Evolutionary conservation across 2,329 filamentous ascomycete genomes (phyloP).

Genomic region (Ceratocystis huliohia): DNA sequence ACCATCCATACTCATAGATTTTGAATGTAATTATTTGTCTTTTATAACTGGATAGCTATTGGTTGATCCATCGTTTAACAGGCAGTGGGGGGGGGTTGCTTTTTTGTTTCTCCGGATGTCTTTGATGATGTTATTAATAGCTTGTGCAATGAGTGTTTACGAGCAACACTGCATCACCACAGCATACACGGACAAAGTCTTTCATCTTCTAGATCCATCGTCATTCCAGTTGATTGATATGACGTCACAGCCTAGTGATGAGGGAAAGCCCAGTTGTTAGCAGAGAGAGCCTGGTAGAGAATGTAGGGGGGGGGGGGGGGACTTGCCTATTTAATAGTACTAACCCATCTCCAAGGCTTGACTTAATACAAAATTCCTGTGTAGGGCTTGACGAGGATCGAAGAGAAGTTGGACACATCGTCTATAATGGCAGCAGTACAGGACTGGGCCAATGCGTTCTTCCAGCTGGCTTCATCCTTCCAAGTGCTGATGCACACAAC

Average conservation of each 20-base stretch:
- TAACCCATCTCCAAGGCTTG: neutral
- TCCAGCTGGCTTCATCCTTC: slow-evolving; percentile 25
- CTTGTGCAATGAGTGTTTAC: neutral
- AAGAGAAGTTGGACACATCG: slow-evolving; percentile 29
- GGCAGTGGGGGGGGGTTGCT: neutral
- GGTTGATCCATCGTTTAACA: neutral
- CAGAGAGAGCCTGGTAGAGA: neutral
- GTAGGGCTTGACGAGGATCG: slow-evolving; percentile 18
- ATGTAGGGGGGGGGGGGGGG: neutral
- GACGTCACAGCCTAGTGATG: neutral
- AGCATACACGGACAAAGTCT: neutral
- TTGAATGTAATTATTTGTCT: slow-evolving; percentile 3
- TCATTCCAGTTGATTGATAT: neutral
- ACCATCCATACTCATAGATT: neutral
- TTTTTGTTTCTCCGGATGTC: neutral
- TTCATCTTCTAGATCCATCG: neutral
- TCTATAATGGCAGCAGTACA: slow-evolving; percentile 24
- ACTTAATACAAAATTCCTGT: slow-evolving; percentile 14
- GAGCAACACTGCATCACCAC: neutral
- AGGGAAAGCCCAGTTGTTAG: neutral
- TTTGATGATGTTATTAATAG: neutral
- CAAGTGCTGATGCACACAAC: slow-evolving; percentile 28
- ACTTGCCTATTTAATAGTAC: neutral
- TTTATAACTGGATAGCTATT: neutral
- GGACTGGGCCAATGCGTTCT: slow-evolving; percentile 18